Base-by-base conservation (phyloP, 352 stramenopile genomes). In the Phytophthora vignae region DNA sequence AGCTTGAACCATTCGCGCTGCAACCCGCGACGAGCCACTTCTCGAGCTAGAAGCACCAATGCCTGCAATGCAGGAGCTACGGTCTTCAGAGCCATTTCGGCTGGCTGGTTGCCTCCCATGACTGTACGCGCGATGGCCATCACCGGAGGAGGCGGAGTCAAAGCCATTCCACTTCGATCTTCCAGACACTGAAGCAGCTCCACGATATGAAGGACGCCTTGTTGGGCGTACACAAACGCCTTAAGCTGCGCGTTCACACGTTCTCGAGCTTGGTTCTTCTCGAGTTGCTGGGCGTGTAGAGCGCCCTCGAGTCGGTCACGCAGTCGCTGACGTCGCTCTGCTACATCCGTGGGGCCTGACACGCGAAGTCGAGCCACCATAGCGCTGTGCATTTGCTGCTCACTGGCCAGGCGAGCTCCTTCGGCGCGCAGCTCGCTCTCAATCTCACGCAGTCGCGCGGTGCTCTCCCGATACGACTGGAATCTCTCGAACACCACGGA, bases 171-270 rank as follows among this genome's bases (percentile, higher is more conserved):
- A 2, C 59, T 21, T 6, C 68, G 73, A 21, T 83, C 83, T 46
- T 88, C 78, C 4, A 91, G 74, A 55, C 84, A 90, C 60, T 81
- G 71, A 10, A 90, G 61, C 42, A 91, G 55, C 53, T 88, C 84
- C 5, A 84, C 76, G 31, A 89, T 84, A 49, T 90, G 87, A 38
- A 79, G 44, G 22, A 91, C 63, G 3, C 84, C 84, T 62, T 91
- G 84, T 56, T 91, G 81, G 0, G 87, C 73, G 19, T 84, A 87
- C 19, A 83, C 77, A 52, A 87, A 87, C 12, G 73, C 79, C 69
- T 87, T 88, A 42, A 88, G 55, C 21, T 81, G 73, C 14, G 81
- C 59, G n/a, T 81, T 52, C 33, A 83, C 78, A 33, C 55, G 65
- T 5, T 91, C 79, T 59, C 78, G 74, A 29, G 78, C 73, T 44